Percentiles rank a stretch among this genome's conserved stretches.
phyloP scores from a whole-genome alignment of 163 green algal genomes.

The Smithsoniella earleae region DNA sequence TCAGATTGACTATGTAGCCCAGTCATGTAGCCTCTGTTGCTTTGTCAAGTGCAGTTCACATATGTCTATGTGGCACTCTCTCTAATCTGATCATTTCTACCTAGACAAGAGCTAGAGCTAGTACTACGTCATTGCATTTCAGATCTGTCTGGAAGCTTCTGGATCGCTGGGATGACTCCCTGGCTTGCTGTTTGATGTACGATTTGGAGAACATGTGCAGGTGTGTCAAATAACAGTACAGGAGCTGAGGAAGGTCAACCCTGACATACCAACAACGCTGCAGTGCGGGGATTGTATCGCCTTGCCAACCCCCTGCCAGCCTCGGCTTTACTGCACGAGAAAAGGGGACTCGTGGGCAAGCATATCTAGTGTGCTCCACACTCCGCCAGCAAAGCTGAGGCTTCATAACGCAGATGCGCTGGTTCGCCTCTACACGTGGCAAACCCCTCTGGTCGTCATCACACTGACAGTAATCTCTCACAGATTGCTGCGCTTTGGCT shows the following conservation, averaged over 20 bases:
- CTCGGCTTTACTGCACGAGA: constrained; percentile 8
- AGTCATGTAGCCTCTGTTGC: too few species aligned
- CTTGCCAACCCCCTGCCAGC: background rate
- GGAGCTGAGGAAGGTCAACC: constrained; percentile 22
- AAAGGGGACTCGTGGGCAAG: constrained; percentile 17
- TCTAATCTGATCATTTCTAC: background rate
- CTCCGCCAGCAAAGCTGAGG: constrained; percentile 11
- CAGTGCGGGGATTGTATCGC: constrained; percentile 27
- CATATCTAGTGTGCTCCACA: constrained; percentile 18
- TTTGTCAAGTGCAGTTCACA: too few species aligned
- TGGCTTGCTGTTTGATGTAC: too few species aligned
- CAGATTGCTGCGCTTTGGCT: too few species aligned
- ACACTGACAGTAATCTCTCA: too few species aligned
- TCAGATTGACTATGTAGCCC: too few species aligned
- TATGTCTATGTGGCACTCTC: too few species aligned
- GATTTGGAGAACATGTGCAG: constrained; percentile 1
- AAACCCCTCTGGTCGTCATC: too few species aligned
- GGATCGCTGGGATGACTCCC: too few species aligned
- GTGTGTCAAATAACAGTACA: constrained; percentile 13
- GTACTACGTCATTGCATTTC: background rate
- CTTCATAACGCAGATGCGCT: constrained; percentile 21
- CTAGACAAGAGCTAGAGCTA: background rate
- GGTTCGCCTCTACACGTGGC: background rate
- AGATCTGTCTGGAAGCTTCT: background rate
- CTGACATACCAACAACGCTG: constrained; percentile 2